Percentiles rank a stretch among this genome's conserved stretches.
These are phyloP conservation scores for Colletotrichum australisinense DNA, from an alignment of 2,329 filamentous ascomycete species.

Conservation along the genomic window DNA sequence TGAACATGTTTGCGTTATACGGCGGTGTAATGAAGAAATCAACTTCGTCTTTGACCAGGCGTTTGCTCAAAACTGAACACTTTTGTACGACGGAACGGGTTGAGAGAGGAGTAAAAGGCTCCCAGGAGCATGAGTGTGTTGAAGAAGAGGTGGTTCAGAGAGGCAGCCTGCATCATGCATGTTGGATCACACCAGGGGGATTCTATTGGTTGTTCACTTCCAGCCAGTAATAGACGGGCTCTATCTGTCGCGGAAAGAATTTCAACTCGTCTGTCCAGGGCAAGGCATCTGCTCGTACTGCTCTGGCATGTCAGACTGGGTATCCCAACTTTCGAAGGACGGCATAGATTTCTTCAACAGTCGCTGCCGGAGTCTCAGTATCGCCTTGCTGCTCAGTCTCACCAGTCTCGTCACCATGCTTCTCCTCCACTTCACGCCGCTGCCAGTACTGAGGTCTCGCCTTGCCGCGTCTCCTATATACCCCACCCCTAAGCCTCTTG, in stretches of 20 bases:
- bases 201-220: too few relatives aligned
- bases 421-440: background rate
- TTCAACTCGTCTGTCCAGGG: too few relatives aligned
- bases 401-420: background rate
- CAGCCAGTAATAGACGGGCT: too few relatives aligned
- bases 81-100: too few relatives aligned
- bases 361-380: background rate
- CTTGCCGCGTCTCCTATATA: background rate
- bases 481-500: background rate
- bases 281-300: too few relatives aligned
- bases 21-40: slow-evolving; percentile 57
- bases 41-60: slow-evolving; percentile 34
- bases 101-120: too few relatives aligned
- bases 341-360: background rate
- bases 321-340: background rate
- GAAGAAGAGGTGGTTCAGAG: too few relatives aligned
- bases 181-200: too few relatives aligned
- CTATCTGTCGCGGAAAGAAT: too few relatives aligned
- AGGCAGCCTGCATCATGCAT: too few relatives aligned
- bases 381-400: background rate
- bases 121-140: too few relatives aligned
- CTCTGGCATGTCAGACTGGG: background rate
- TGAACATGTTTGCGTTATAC: slow-evolving; percentile 45
- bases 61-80: too few relatives aligned
- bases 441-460: background rate